phyloP scores from a whole-genome alignment of 78 protist species.

The Dictyostelium capitatum region DNA sequence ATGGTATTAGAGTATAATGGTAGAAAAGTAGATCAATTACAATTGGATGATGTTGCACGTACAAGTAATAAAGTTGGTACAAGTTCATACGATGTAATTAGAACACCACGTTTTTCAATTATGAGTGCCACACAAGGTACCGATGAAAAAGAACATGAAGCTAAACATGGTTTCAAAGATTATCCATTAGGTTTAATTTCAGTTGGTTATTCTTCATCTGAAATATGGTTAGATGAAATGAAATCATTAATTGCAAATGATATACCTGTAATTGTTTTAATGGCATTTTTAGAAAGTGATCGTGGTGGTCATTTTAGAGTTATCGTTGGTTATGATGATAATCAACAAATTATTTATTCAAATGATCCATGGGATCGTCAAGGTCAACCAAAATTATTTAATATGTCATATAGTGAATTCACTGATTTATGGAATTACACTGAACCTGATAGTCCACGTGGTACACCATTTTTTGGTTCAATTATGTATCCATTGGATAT shows the following conservation, averaged over 20 bases:
- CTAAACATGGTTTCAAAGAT: constrained; percentile 5
- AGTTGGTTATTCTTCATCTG: constrained; percentile 28
- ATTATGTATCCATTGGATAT: background rate
- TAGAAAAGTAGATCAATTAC: constrained; percentile 6
- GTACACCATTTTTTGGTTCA: constrained; percentile 53
- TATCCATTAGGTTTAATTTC: constrained; percentile 40
- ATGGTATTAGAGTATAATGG: constrained; percentile 33
- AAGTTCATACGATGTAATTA: constrained; percentile 30
- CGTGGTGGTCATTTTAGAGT: constrained; percentile 73
- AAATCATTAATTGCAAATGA: constrained; percentile 13
- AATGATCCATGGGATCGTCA: constrained; percentile 68
- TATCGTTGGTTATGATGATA: constrained; percentile 54
- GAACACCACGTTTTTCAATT: constrained; percentile 50
- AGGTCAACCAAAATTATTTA: constrained; percentile 43
- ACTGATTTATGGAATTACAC: constrained; percentile 45
- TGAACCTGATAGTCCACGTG: constrained; percentile 44
- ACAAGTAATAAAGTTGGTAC: constrained; percentile 52
- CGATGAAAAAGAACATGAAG: constrained; percentile 16
- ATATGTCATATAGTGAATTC: constrained; percentile 17
- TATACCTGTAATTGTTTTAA: constrained; percentile 39
- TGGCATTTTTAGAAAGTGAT: constrained; percentile 11
- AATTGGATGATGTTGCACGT: constrained; percentile 62
- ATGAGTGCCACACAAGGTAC: constrained; percentile 34
- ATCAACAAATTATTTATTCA: constrained; percentile 2
- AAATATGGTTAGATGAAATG: constrained; percentile 31